Evolutionary conservation across 805 yeast genomes (phyloP).

Genomic region (Yamadazyma sp.): DNA sequence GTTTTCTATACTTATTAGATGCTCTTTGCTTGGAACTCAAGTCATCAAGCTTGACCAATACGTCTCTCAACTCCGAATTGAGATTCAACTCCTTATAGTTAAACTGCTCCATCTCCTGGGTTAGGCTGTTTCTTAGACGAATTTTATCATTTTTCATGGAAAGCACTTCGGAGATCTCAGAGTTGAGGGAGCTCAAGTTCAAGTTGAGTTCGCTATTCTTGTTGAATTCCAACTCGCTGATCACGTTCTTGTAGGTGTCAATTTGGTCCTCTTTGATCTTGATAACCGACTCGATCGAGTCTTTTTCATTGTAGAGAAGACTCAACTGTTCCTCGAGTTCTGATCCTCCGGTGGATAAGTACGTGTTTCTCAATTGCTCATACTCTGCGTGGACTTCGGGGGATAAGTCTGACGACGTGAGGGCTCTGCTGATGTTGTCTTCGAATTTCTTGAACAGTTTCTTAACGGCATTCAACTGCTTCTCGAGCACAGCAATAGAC

Average conservation of each 20-base stretch:
- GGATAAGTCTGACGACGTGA: constrained; percentile 16
- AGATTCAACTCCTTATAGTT: constrained; percentile 54
- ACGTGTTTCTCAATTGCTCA: constrained; percentile 54
- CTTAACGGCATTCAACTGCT: constrained; percentile 48
- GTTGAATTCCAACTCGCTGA: constrained; percentile 36
- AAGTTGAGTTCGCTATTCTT: constrained; percentile 36
- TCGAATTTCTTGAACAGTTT: constrained; percentile 32
- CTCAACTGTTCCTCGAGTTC: constrained; percentile 52
- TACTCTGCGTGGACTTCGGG: constrained; percentile 55
- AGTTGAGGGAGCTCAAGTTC: constrained; percentile 28
- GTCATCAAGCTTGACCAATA: constrained; percentile 63
- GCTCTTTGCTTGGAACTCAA: constrained; percentile 76
- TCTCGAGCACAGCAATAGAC: constrained; percentile 40
- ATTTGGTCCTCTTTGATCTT: constrained; percentile 29
- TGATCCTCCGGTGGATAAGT: constrained; percentile 56
- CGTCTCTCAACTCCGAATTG: constrained; percentile 62
- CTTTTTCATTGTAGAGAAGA: constrained; percentile 42
- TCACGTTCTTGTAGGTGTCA: constrained; percentile 37
- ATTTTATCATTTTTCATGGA: constrained; percentile 26
- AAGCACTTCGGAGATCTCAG: constrained; percentile 33
- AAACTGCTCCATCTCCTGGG: constrained; percentile 35
- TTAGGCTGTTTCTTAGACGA: constrained; percentile 26
- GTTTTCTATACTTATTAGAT: constrained; percentile 61
- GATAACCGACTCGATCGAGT: constrained; percentile 34
- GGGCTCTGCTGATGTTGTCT: constrained; percentile 19